Base-by-base conservation (phyloP, 2,329 filamentous ascomycete species). In the Onygena corvina region DNA sequence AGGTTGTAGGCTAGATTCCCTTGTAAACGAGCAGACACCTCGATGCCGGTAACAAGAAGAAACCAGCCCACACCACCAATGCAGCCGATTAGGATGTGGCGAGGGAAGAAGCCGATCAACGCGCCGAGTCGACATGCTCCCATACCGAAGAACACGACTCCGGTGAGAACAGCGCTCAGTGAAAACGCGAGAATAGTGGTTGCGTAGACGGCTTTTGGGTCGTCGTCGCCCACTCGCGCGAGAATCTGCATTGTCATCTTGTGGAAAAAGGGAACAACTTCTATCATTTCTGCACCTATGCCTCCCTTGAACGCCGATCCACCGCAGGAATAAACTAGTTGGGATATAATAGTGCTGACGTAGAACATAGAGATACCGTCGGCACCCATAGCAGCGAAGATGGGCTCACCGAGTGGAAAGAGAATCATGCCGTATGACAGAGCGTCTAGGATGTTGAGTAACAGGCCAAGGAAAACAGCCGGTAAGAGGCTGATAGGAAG, bases 331-430 rank as follows among this genome's bases (percentile, higher is more conserved):
- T 90, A 96, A 12, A 87, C 84, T 47, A 98, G 67, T 63, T 98
- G 92, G 0, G 92, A 85, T 34, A 96, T 77, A 54, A 98, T 94
- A 50, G 89, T 95, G 73, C 89, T 95, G 57, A 98, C 86, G 64
- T 96, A 98, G 70, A 96, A 98, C 67, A 98, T 95, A 0, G 92
- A 94, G 50, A 98, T 94, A 20, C 92, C 92, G 50, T 94, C 90
- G 0, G 90, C 83, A 1, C 90, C 92, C 4, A 96, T 78, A 54
- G 83, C 77, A 23, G 83, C 79, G 64, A 98, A 98, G 16, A 94
- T 76, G 5, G 86, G 80, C 54, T 86, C 84, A 4, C 90, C 89
- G 0, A 98, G 74, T 0, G 92, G 92, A 57, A 98, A 98, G 9
- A 98, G 70, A 59, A 95, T 94, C 84, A 94, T 92, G 58, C 86